Conservation (phyloP, 257 asterid species). For the Paraleonurus japonicus region DNA sequence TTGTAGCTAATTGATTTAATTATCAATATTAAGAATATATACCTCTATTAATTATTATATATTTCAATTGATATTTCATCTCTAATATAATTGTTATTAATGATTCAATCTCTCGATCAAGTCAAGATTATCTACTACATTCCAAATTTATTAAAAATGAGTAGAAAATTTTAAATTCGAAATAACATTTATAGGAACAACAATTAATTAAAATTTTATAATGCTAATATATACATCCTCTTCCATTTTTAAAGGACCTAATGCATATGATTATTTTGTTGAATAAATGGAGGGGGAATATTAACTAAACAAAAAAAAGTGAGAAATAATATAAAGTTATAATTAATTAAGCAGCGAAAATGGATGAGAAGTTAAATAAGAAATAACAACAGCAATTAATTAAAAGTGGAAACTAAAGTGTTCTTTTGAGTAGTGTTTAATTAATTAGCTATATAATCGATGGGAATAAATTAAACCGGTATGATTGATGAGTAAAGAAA, state of each 20-base stretch:
- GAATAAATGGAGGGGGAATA: neutral
- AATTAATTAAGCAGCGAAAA: constrained; percentile 16
- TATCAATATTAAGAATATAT: no score
- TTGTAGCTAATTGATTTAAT: neutral
- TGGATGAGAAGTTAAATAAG: neutral
- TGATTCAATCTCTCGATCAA: no score
- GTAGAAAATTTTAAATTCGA: neutral
- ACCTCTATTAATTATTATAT: neutral
- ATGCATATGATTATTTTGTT: neutral
- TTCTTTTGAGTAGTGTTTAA: constrained; percentile 15
- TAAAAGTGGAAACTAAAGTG: constrained; percentile 7
- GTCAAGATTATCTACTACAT: no score
- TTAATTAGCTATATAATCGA: constrained; percentile 13
- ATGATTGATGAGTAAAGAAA: no score
- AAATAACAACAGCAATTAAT: constrained; percentile 19
- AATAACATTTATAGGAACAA: no score
- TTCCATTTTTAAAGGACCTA: no score
- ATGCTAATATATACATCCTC: no score
- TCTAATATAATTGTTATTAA: no score
- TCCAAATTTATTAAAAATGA: no score
- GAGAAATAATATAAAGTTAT: constrained; percentile 18
- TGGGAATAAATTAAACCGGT: no score
- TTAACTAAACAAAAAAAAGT: neutral
- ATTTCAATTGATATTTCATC: neutral
- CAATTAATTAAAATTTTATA: no score